Evolutionary conservation across 257 asterid genomes (phyloP).

Genomic region (Nicotiana obtusifolia): DNA sequence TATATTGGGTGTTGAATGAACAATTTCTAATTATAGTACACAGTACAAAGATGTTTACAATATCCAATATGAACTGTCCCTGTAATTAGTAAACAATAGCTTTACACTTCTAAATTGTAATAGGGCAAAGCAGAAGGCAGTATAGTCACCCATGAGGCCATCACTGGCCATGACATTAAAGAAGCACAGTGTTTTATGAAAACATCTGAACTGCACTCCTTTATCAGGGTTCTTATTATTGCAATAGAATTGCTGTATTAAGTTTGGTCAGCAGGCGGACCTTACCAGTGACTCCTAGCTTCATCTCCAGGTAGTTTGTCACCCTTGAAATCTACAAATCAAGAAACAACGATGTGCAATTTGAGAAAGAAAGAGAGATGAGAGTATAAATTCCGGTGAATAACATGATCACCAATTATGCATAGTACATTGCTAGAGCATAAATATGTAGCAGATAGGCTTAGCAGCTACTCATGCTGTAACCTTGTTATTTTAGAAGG

Average conservation of each 20-base stretch:
- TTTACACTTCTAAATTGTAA: neutral
- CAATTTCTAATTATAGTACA: neutral
- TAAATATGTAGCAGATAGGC: neutral
- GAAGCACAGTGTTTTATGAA: neutral
- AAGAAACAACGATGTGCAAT: neutral
- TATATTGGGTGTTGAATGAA: neutral
- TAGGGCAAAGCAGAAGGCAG: neutral
- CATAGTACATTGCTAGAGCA: neutral
- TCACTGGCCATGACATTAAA: neutral
- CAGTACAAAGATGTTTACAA: neutral
- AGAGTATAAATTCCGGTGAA: neutral
- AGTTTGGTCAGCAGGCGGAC: neutral
- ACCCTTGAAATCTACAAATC: neutral
- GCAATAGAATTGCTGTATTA: neutral
- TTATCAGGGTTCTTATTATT: neutral
- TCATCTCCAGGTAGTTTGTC: slow-evolving; percentile 1
- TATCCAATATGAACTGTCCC: neutral
- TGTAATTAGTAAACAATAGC: neutral
- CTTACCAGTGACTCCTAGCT: neutral
- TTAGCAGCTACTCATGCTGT: neutral
- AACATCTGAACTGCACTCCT: neutral
- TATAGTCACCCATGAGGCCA: neutral
- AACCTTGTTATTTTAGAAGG: neutral
- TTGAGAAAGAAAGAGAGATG: neutral
- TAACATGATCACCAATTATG: neutral